These are phyloP conservation scores for Ophiosphaerella narmari DNA, from an alignment of 2,329 filamentous ascomycete species.

Conservation along the genomic window DNA sequence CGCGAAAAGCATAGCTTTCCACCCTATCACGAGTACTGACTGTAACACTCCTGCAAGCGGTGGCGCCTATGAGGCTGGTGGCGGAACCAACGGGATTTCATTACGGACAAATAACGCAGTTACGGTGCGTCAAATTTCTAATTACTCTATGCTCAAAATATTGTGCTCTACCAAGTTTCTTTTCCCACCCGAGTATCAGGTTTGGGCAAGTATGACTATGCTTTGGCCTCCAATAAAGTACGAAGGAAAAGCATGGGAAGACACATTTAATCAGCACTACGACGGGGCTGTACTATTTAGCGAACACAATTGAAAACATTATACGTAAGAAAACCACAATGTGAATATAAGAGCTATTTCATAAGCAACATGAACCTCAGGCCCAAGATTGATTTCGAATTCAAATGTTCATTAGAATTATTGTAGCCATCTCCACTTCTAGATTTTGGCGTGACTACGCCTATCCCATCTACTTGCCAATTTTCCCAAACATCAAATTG, in stretches of 20 bases:
- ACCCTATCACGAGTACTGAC: neutral
- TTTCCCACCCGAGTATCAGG: neutral
- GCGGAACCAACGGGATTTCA: neutral
- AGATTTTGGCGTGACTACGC: too few species aligned
- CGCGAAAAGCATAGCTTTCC: neutral
- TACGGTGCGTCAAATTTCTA: conserved; percentile 1
- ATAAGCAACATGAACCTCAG: too few species aligned
- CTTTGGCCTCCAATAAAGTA: neutral
- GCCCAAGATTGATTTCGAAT: too few species aligned
- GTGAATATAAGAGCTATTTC: too few species aligned
- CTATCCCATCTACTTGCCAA: too few species aligned
- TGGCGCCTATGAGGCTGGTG: neutral
- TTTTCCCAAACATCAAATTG: too few species aligned
- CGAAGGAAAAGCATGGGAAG: neutral
- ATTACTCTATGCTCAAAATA: conserved; percentile 3
- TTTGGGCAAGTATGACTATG: conserved; percentile 1
- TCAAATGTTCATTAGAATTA: too few species aligned
- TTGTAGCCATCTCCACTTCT: too few species aligned
- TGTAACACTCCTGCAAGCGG: neutral
- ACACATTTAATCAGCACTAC: neutral
- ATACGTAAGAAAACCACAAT: too few species aligned
- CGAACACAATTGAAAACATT: too few species aligned
- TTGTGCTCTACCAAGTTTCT: conserved; percentile 3
- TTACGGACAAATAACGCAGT: neutral
- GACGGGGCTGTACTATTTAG: too few species aligned